phyloP scores from a whole-genome alignment of 140 eudicot genomes.

The Bidens hawaiensis region DNA sequence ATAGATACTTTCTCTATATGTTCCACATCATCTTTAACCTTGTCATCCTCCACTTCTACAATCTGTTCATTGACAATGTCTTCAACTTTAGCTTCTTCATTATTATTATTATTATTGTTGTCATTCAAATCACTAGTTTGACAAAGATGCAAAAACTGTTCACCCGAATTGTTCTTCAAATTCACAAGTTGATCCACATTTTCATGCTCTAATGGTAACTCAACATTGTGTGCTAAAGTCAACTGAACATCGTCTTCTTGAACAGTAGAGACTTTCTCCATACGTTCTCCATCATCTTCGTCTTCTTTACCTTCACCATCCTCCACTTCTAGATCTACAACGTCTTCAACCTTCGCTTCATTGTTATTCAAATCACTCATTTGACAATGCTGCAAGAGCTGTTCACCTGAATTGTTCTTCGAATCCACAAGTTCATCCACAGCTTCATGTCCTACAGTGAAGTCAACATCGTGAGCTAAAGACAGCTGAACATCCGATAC shows the following conservation, averaged over 20 bases:
- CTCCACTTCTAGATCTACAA: too few species aligned
- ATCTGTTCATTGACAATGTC: constrained; percentile 21
- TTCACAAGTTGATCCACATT: constrained; percentile 31
- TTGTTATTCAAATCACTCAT: constrained; percentile 28
- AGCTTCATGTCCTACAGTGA: too few species aligned
- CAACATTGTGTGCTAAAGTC: too few species aligned
- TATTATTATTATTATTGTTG: too few species aligned
- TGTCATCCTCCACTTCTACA: too few species aligned
- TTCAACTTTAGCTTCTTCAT: constrained; percentile 35
- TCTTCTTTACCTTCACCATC: background rate
- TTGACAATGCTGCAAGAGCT: constrained; percentile 57
- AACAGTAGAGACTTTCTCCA: background rate
- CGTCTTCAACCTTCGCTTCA: constrained; percentile 8
- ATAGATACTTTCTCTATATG: too few species aligned
- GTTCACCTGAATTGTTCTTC: constrained; percentile 30
- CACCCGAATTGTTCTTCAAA: constrained; percentile 29
- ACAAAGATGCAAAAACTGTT: constrained; percentile 61
- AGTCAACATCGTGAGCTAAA: too few species aligned
- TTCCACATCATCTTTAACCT: too few species aligned
- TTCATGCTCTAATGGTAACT: too few species aligned
- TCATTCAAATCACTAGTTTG: constrained; percentile 27
- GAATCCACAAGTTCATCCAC: constrained; percentile 35
- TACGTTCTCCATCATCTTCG: background rate
- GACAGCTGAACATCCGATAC: too few species aligned
- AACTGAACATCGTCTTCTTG: background rate